Conservation (phyloP, 106 monocot species). For the Chionographis japonica region DNA sequence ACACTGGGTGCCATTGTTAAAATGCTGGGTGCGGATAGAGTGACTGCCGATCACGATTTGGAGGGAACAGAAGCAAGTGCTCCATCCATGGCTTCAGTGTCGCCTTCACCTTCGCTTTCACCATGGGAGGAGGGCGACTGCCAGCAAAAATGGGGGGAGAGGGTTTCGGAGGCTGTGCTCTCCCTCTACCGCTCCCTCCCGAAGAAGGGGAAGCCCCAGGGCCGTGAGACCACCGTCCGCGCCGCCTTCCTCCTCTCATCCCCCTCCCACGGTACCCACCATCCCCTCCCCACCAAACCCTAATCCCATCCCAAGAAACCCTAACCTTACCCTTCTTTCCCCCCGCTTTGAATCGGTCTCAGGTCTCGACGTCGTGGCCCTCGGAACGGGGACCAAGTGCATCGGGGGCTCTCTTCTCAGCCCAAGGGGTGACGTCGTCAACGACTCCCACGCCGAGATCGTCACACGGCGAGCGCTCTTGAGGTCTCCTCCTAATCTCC, state of each 20-base stretch:
- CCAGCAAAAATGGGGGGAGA: conserved; percentile 37
- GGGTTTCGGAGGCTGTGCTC: conserved; percentile 35
- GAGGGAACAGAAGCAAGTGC: no score
- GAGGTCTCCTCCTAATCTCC: conserved; percentile 27
- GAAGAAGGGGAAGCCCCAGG: conserved; percentile 97
- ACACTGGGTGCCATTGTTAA: no score
- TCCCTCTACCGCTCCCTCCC: conserved; percentile 66
- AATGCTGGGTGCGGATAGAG: no score
- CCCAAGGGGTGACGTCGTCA: conserved; percentile 74
- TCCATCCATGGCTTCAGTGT: no score
- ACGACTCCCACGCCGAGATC: conserved; percentile 93
- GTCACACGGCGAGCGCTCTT: conserved; percentile 72
- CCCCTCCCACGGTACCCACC: conserved; percentile 38
- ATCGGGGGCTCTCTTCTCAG: conserved; percentile 74
- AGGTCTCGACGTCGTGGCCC: conserved; percentile 64
- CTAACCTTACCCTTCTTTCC: background rate
- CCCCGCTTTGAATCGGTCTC: background rate
- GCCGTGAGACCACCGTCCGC: conserved; percentile 73
- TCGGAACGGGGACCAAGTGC: conserved; percentile 97
- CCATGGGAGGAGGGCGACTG: no score
- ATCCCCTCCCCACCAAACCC: background rate
- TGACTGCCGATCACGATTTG: no score
- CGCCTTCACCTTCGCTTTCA: no score
- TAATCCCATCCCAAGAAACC: background rate
- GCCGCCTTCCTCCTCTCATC: conserved; percentile 86